Evolutionary conservation across 2,329 filamentous ascomycete genomes (phyloP).

Genomic region (Monosporascus sp.): DNA sequence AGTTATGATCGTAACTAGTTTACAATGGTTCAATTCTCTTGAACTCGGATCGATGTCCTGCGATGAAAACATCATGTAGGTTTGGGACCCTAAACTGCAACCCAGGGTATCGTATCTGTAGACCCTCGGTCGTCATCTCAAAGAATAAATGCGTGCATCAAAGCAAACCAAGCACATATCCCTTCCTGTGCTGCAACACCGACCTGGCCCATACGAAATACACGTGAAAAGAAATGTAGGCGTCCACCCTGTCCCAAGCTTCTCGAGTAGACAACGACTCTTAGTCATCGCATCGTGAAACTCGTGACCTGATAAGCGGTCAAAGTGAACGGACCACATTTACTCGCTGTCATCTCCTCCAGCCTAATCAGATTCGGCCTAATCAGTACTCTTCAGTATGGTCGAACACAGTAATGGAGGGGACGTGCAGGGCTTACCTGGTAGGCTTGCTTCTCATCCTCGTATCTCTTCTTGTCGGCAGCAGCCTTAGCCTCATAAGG

Average conservation of each 20-base stretch:
- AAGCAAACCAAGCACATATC: constrained; percentile 25
- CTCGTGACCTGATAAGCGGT: constrained; percentile 12
- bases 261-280: constrained; percentile 15
- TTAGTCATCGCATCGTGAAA: constrained; percentile 23
- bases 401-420: constrained; percentile 5
- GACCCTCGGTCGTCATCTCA: constrained; percentile 6
- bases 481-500: constrained; percentile 97
- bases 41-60: neutral
- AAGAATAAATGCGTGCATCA: constrained; percentile 14
- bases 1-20: neutral
- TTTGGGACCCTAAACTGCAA: neutral
- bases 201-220: constrained; percentile 26
- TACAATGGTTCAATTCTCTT: neutral
- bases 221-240: constrained; percentile 22
- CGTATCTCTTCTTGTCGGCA: constrained; percentile 97
- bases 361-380: constrained; percentile 41
- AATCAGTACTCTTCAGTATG: constrained; percentile 15
- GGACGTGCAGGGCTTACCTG: constrained; percentile 54
- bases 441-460: constrained; percentile 95
- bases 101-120: neutral
- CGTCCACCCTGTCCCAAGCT: constrained; percentile 17
- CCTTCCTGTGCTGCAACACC: constrained; percentile 28
- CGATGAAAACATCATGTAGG: neutral
- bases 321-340: constrained; percentile 3
- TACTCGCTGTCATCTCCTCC: constrained; percentile 48